A percentile compares a stretch with the other conserved stretches of the same genome.
These are phyloP conservation scores for Pseudocercospora macadamiae DNA, from an alignment of 2,329 filamentous ascomycete species.

Conservation along the genomic window DNA sequence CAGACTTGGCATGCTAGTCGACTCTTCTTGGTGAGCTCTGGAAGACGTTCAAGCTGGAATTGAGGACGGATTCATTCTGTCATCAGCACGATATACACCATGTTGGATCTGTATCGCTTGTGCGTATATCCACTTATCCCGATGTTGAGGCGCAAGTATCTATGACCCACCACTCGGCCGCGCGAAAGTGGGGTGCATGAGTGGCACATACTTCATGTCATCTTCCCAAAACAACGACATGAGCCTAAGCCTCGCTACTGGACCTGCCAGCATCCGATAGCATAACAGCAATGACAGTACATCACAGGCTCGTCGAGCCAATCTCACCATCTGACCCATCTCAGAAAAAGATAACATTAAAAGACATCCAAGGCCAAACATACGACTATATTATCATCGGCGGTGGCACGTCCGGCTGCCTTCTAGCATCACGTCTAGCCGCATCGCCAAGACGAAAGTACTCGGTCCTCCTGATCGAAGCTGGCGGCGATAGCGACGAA, in stretches of 20 bases:
- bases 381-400: constrained; percentile 18
- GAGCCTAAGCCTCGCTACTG: too few relatives aligned
- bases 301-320: too few relatives aligned
- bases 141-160: too few relatives aligned
- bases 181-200: neutral
- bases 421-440: constrained; percentile 12
- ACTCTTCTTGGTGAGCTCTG: too few relatives aligned
- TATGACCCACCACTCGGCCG: neutral
- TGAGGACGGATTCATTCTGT: too few relatives aligned
- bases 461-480: constrained; percentile 11
- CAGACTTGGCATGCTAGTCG: neutral
- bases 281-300: too few relatives aligned
- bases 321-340: too few relatives aligned
- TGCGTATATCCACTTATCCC: too few relatives aligned
- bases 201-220: neutral
- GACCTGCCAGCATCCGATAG: too few relatives aligned
- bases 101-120: too few relatives aligned
- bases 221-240: neutral
- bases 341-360: neutral
- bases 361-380: neutral
- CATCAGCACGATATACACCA: too few relatives aligned
- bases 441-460: neutral
- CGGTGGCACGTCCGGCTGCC: constrained; percentile 15
- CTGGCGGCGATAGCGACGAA: constrained; percentile 10
- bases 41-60: too few relatives aligned